Evolutionary conservation across 306 rosid genomes (phyloP).

Genomic region (Elaeagnus macrophylla): DNA sequence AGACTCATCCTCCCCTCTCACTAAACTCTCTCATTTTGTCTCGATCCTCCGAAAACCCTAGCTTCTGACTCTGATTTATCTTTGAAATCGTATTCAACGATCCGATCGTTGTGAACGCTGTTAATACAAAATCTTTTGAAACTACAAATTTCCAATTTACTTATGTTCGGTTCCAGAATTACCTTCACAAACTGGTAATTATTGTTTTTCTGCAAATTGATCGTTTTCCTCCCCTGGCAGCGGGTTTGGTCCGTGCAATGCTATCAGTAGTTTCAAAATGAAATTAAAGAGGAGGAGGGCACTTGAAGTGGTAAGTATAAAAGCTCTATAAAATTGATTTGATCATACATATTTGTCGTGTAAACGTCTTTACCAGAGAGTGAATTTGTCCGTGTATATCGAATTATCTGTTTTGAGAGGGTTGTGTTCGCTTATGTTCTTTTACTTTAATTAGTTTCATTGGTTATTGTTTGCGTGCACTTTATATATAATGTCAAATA

Average conservation of each 20-base stretch:
- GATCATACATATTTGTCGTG: neutral
- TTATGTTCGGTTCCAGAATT: constrained; percentile 21
- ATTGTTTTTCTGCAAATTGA: constrained; percentile 38
- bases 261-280: constrained; percentile 65
- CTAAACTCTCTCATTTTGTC: too few relatives aligned
- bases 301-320: constrained; percentile 83
- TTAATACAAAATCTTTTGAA: constrained; percentile 20
- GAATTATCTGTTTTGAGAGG: too few relatives aligned
- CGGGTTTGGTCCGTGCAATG: constrained; percentile 53
- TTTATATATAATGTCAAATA: too few relatives aligned
- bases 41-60: constrained; percentile 31
- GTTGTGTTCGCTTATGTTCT: neutral
- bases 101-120: constrained; percentile 27
- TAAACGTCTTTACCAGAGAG: too few relatives aligned
- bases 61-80: constrained; percentile 9
- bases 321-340: constrained; percentile 3
- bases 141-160: constrained; percentile 14
- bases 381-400: neutral
- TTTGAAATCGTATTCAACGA: constrained; percentile 20
- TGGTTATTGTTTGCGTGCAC: too few relatives aligned
- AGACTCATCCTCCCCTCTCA: too few relatives aligned
- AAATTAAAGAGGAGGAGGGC: constrained; percentile 86
- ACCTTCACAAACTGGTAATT: constrained; percentile 49
- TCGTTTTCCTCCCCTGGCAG: constrained; percentile 25
- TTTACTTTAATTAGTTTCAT: too few relatives aligned